Conservation (phyloP, 331 rosid species). For the Prunus yedoensis region DNA sequence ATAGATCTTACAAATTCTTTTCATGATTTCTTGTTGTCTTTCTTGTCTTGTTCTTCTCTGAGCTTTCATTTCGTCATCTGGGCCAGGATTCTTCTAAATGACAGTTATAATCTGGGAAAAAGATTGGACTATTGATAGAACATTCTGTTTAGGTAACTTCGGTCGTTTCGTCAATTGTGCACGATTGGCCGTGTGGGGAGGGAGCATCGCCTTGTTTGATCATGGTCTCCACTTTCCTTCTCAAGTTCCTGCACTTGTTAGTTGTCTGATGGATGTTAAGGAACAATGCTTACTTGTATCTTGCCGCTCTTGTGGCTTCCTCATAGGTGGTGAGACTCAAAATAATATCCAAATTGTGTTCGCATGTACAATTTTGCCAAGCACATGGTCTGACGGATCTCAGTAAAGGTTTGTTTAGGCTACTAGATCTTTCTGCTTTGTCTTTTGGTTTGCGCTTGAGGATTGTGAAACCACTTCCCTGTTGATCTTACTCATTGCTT, state of each 20-base stretch:
- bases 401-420: neutral
- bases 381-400: neutral
- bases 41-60: neutral
- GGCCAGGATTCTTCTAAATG: neutral
- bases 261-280: neutral
- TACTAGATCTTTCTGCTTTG: neutral
- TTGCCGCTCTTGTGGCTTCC: neutral
- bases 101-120: neutral
- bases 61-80: neutral
- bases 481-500: neutral
- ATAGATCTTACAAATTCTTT: neutral
- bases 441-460: neutral
- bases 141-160: neutral
- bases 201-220: neutral
- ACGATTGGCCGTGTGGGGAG: neutral
- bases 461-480: neutral
- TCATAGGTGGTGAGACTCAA: neutral
- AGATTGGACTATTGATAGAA: neutral
- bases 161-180: neutral
- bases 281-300: neutral
- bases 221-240: neutral
- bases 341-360: neutral
- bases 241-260: neutral
- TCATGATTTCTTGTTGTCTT: neutral
- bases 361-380: neutral